Evolutionary conservation across 1,284 basidiomycete species (phyloP), one percentile per base, ranked within the genome.

Genomic region (Meira nashicola): DNA sequence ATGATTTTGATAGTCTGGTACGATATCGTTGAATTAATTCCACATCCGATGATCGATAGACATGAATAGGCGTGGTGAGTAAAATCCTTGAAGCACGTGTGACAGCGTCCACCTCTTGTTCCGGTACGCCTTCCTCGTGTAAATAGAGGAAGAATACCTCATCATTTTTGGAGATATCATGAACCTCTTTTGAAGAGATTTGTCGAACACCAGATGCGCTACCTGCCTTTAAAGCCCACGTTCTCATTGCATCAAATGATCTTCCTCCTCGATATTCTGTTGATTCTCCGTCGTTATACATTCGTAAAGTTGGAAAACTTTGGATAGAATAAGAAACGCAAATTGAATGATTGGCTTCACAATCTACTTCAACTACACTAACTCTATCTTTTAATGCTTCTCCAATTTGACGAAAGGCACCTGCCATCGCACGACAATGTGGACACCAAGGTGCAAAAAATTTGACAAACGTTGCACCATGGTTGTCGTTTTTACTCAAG

Each of bases 391-490:
- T 66, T 46, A 77, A 66, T 2, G 64, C 60, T 1, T 41, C 39
- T 28, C 65, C 69, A 11, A 74, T 60, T 46, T 67, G 48, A 50
- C 63, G 59, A 58, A 62, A 77, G 6, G 70, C 67, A 1, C 57
- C 46, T 0, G 68, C 71, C 76, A 77, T 77, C 21, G 71, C 68
- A 23, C 65, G 61, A 64, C 76, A 77, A 55, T 77, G 76, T 10
- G 74, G 76, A 50, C 76, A 77, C 70, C 73, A 76, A 1, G 76
- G 71, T n/a, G 71, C 73, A 46, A 68, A 75, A 55, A 76, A 77
- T 48, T 76, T 77, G 60, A 77, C 73, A 52, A 77, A 74, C 9
- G 66, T 67, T 6, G 70, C 59, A 33, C 73, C 73, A 46, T 70
- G 65, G 14, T 68, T 67, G 7, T 59, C 64, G 2, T 68, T 63